phyloP scores from a whole-genome alignment of 225 moss, liverwort and hornwort species.

The Pleurozium schreberi region DNA sequence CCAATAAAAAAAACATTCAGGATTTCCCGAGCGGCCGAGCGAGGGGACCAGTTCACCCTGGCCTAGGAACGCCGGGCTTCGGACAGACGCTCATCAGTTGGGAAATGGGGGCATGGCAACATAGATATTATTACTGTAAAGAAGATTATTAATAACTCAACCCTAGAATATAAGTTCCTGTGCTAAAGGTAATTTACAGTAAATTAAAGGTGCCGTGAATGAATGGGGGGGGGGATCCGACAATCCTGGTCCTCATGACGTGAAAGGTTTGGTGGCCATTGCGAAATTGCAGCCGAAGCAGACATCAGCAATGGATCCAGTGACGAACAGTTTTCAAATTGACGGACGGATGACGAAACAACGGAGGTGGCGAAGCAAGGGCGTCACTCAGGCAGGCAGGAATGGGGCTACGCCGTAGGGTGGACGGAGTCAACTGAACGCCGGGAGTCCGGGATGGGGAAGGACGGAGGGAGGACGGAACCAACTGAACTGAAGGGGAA shows the following conservation, averaged over 20 bases:
- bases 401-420: too few species aligned
- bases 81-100: background rate
- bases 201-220: too few species aligned
- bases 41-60: too few species aligned
- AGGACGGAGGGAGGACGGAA: too few species aligned
- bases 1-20: too few species aligned
- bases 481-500: too few species aligned
- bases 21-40: too few species aligned
- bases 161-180: fast-evolving
- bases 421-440: too few species aligned
- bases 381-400: too few species aligned
- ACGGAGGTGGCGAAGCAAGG: background rate
- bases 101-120: background rate
- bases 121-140: too few species aligned
- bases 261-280: background rate
- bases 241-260: background rate
- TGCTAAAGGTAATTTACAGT: background rate
- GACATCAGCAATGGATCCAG: background rate
- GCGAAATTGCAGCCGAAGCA: background rate
- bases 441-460: too few species aligned
- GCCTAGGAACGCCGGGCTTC: too few species aligned
- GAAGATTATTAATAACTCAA: background rate
- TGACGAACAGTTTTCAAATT: background rate
- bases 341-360: background rate
- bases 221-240: background rate